A percentile compares a stretch with the other conserved stretches of the same genome.
phyloP scores from a whole-genome alignment of 306 rosid genomes.

The Betula pendula region DNA sequence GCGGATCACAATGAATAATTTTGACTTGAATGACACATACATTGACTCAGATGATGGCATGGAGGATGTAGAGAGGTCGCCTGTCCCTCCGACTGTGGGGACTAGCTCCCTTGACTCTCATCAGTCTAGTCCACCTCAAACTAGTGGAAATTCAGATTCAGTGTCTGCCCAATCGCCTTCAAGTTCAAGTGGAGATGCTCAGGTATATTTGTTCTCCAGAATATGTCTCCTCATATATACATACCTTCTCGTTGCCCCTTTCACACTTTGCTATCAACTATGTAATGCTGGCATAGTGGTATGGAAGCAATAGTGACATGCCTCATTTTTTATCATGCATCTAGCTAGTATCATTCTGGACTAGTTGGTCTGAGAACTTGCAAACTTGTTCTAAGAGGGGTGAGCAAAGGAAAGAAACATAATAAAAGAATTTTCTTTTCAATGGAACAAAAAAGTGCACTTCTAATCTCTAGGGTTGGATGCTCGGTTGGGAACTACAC shows the following conservation, averaged over 20 bases:
- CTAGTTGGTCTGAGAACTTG: neutral
- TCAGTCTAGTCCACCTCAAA: constrained; percentile 95
- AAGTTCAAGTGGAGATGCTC: constrained; percentile 92
- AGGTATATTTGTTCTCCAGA: constrained; percentile 48
- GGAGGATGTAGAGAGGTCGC: constrained; percentile 61
- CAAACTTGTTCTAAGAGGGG: neutral
- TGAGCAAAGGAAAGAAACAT: neutral
- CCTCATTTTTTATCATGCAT: neutral
- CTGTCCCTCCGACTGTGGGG: constrained; percentile 56
- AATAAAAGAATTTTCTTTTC: neutral
- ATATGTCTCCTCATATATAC: neutral
- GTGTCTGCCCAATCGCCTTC: constrained; percentile 91
- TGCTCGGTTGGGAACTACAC: neutral
- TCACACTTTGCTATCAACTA: neutral
- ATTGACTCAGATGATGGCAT: constrained; percentile 76
- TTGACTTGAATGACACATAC: constrained; percentile 81
- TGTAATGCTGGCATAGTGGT: neutral
- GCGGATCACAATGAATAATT: constrained; percentile 61
- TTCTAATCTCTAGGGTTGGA: neutral
- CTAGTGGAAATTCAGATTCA: constrained; percentile 91
- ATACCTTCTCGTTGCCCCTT: neutral
- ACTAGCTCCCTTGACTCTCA: constrained; percentile 72
- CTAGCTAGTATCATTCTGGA: neutral
- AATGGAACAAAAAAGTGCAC: neutral
- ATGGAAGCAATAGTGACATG: neutral